These are phyloP conservation scores for Epichloe sylvatica DNA, from an alignment of 2,329 filamentous ascomycete species.

Conservation along the genomic window DNA sequence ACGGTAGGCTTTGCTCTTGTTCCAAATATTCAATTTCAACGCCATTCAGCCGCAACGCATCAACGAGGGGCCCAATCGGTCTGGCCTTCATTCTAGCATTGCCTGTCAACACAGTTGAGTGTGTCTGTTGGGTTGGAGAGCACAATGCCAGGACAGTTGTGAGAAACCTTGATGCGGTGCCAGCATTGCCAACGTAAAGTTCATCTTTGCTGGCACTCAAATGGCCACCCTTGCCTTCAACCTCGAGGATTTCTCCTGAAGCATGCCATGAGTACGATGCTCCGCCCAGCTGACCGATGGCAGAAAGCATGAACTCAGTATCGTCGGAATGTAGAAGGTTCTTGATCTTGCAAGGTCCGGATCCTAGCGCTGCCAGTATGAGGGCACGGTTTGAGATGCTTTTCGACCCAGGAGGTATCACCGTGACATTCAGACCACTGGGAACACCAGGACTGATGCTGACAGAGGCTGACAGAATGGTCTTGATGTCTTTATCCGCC, in stretches of 20 bases:
- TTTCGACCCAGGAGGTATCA: conserved; percentile 88
- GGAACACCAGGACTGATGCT: conserved; percentile 61
- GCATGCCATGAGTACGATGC: conserved; percentile 91
- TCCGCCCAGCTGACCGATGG: conserved; percentile 70
- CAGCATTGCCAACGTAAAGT: conserved; percentile 90
- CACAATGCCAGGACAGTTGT: conserved; percentile 85
- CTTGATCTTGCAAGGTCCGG: conserved; percentile 72
- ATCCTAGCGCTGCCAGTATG: conserved; percentile 80
- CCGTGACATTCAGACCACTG: conserved; percentile 50
- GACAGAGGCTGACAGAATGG: conserved; percentile 69
- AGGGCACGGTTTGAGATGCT: conserved; percentile 94
- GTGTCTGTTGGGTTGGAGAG: conserved; percentile 43
- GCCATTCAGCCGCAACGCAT: conserved; percentile 76
- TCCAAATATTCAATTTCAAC: conserved; percentile 79
- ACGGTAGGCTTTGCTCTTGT: conserved; percentile 66
- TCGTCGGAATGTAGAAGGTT: conserved; percentile 95
- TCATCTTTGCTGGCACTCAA: conserved; percentile 61
- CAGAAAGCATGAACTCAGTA: conserved; percentile 91
- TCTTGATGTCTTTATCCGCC: conserved; percentile 68
- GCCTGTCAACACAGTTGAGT: conserved; percentile 69
- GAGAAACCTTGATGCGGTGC: conserved; percentile 87
- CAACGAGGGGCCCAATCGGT: conserved; percentile 84
- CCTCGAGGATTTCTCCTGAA: conserved; percentile 77
- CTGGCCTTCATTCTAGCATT: conserved; percentile 94
- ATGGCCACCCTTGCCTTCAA: conserved; percentile 80